Evolutionary conservation across 139 green algal genomes (phyloP).

Genomic region (Tetradesmus obliquus): DNA sequence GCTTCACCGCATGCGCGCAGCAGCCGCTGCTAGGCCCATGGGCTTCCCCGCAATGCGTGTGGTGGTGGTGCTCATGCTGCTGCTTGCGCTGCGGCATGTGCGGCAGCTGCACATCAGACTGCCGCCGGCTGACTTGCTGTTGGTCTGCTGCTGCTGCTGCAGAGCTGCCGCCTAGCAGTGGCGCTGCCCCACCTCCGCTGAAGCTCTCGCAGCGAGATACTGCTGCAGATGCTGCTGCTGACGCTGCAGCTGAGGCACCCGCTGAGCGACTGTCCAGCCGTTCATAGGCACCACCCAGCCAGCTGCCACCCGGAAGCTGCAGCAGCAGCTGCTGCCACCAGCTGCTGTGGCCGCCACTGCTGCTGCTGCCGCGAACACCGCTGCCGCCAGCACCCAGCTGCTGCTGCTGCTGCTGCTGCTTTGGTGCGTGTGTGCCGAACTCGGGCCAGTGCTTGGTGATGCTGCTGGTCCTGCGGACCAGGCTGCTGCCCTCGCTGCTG

Average conservation of each 20-base stretch:
- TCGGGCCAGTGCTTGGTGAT: background rate
- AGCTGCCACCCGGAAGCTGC: background rate
- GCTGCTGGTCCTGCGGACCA: background rate
- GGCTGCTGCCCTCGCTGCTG: background rate
- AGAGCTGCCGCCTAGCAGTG: background rate
- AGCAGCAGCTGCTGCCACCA: background rate
- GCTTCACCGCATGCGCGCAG: background rate
- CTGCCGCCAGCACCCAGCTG: background rate
- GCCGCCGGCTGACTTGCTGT: background rate
- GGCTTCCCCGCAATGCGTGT: background rate
- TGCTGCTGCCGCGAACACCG: background rate
- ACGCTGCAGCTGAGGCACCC: background rate
- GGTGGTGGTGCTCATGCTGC: slow-evolving; percentile 11
- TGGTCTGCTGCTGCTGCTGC: background rate
- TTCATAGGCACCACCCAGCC: background rate
- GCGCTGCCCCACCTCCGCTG: background rate
- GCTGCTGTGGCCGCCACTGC: background rate
- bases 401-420: background rate
- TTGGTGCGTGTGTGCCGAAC: background rate
- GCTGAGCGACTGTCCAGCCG: background rate
- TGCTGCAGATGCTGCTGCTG: background rate
- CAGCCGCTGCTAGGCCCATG: background rate
- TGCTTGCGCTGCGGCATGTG: slow-evolving; percentile 5
- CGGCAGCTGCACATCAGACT: background rate
- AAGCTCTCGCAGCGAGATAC: background rate